Evolutionary conservation across 164 flowering plant genomes (phyloP).

Genomic region (Paratinospora sagittata): DNA sequence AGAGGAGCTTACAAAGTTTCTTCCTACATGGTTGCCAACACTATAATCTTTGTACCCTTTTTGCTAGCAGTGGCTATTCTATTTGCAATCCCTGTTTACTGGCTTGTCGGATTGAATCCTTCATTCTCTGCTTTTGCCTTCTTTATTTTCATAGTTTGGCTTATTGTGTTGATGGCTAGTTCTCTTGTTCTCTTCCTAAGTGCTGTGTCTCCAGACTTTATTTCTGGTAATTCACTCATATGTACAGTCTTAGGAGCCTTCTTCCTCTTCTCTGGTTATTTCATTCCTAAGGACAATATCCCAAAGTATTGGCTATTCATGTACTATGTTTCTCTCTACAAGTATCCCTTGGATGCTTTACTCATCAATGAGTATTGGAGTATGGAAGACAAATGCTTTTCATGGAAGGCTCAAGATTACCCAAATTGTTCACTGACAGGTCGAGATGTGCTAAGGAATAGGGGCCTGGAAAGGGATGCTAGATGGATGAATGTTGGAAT

Average conservation of each 20-base stretch:
- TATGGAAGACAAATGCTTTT: slow-evolving; percentile 49
- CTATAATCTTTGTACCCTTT: slow-evolving; percentile 84
- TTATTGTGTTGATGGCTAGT: slow-evolving; percentile 78
- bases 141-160: slow-evolving; percentile 83
- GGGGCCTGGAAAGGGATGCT: slow-evolving; percentile 65
- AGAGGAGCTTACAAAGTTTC: slow-evolving; percentile 84
- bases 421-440: slow-evolving; percentile 66
- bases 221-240: slow-evolving; percentile 78
- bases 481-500: slow-evolving; percentile 88
- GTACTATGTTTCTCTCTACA: slow-evolving; percentile 90
- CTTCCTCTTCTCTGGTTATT: slow-evolving; percentile 96
- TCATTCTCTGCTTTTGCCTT: slow-evolving; percentile 69
- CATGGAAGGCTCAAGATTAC: slow-evolving; percentile 51
- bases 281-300: slow-evolving; percentile 64
- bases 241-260: slow-evolving; percentile 63
- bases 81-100: slow-evolving; percentile 71
- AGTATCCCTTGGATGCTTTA: slow-evolving; percentile 78
- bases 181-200: slow-evolving; percentile 87
- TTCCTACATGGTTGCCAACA: slow-evolving; percentile 76
- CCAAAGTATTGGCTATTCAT: slow-evolving; percentile 88
- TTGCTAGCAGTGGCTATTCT: slow-evolving; percentile 57
- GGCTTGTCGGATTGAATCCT: slow-evolving; percentile 79
- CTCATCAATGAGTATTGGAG: slow-evolving; percentile 91
- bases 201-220: slow-evolving; percentile 81
- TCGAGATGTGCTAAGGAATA: slow-evolving; percentile 55